These are phyloP conservation scores for Francoa sonchifolia DNA, from an alignment of 441 rosid genomes.

Conservation along the genomic window DNA sequence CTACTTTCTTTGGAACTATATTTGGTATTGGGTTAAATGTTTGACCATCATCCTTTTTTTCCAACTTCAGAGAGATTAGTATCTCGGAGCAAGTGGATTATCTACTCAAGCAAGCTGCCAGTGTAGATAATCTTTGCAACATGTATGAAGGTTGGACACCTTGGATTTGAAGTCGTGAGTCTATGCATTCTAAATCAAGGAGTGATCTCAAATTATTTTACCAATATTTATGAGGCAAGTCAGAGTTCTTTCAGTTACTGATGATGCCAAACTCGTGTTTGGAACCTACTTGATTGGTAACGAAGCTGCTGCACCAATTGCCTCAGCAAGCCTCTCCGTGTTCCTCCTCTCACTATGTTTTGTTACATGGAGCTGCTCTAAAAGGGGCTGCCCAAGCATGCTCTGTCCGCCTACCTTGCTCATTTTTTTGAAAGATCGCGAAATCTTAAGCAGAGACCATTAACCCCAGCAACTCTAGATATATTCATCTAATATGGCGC, in stretches of 20 bases:
- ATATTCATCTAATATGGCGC: no score
- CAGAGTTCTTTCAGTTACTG: conserved; percentile 5
- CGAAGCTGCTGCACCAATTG: conserved; percentile 1
- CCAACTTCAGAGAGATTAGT: conserved; percentile 43
- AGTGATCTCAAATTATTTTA: conserved; percentile 8
- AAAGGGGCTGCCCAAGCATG: background rate
- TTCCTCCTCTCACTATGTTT: no score
- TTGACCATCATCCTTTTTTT: background rate
- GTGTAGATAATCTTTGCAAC: conserved; percentile 87
- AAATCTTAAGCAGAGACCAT: no score
- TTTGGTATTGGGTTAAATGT: background rate
- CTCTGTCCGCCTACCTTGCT: no score
- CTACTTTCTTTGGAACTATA: conserved; percentile 7
- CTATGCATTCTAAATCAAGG: conserved; percentile 5
- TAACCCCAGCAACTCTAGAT: no score
- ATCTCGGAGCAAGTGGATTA: conserved; percentile 77
- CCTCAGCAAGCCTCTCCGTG: background rate
- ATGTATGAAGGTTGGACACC: conserved; percentile 99
- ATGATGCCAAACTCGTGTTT: conserved; percentile 1
- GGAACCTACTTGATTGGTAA: conserved; percentile 5
- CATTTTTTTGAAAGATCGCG: no score
- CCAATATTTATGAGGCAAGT: conserved; percentile 2
- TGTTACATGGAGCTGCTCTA: background rate
- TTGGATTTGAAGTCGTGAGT: conserved; percentile 52
- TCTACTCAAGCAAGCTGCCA: conserved; percentile 78